Base-by-base conservation (phyloP, 495 filamentous ascomycete species). In the Lichenothelia convexa region DNA sequence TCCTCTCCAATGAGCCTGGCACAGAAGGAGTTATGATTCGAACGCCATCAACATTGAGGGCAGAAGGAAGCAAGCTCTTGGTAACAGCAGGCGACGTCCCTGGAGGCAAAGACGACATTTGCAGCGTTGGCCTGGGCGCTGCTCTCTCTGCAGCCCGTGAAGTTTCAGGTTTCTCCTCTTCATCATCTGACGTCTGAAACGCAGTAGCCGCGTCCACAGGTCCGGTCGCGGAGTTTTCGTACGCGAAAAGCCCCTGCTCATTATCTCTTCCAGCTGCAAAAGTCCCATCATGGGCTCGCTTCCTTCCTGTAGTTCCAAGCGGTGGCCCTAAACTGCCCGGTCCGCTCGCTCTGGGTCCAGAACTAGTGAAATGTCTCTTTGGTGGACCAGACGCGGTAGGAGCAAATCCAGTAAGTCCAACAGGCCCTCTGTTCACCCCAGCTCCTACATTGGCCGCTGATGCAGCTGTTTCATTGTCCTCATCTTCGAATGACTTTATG, bases 401-500 rank as follows among this genome's bases (percentile, higher is more conserved):
- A 8, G n/a, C n/a, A n/a, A n/a, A n/a, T n/a, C n/a, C n/a, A n/a
- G n/a, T n/a, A n/a, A n/a, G n/a, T n/a, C n/a, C n/a, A n/a, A n/a
- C n/a, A n/a, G n/a, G n/a, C 13, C 63, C 63, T 18, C 55, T 50
- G 18, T 47, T 57, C 32, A 59, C 60, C 26, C 51, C 48, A 19
- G 55, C 62, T 34, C 58, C 57, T 4, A 48, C 54, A 30, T 56
- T 12, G 21, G 38, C 18, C 19, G 32, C 30, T 16, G 9, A 20
- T 9, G 23, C 13, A 0, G 54, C 37, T 1, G 50, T 20, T 1
- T 57, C 51, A 9, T 61, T 60, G 4, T 67, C 63, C 24, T 83
- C 82, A 49, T 79, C 74, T 26, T 81, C 81, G 44, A 93, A 93
- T 18, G 75, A 82, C 49, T 89, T 87, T 41, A 89, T 74, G 51